Base-by-base conservation (phyloP, 495 filamentous ascomycete genomes). In the Talaromyces ruber region DNA sequence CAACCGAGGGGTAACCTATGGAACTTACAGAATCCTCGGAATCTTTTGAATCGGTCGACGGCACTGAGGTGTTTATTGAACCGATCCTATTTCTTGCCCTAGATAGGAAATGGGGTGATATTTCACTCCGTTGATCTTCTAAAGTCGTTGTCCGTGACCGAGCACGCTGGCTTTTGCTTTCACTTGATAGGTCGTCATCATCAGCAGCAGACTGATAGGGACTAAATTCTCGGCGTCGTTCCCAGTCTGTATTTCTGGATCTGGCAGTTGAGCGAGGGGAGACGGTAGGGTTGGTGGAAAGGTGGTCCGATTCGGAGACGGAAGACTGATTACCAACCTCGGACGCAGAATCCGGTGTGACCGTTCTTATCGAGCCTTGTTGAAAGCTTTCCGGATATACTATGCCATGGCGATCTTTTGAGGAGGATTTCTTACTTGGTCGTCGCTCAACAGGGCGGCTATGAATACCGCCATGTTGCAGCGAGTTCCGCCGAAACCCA, bases 361-460 rank as follows among this genome's bases (percentile, higher is more conserved):
- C 76, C 25, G 77, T 76, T 62, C 77, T 73, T 64, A 81, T 79
- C 55, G 70, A 74, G 22, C 72, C 75, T 47, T 79, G 77, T 59
- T 70, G 74, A 65, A 82, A 82, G 56, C 72, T 80, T 59, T 82
- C 80, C 28, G 79, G 76, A 63, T 82, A 82, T 26, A 82, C 72
- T 69, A 79, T 81, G 47, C 79, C 80, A 67, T 81, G 79, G 32
- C 79, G 78, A 61, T 82, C 79, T 57, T 74, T 75, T 6, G 80
- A 82, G 21, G 80, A 81, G 18, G 79, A 78, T 63, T 82, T 81
- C 63, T 81, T 83, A 71, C 79, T 82, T 1, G 80, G 68, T 32
- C 79, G 74, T 21, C 79, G 73, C 69, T 81, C 77, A 65, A 82
- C 73, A 24, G 75, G 74, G 45, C 76, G 76, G 62, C 73, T 79